Evolutionary conservation across 352 stramenopile genomes (phyloP), one percentile per base, ranked within the genome.

Genomic region (Hyaloperonospora brassicae): DNA sequence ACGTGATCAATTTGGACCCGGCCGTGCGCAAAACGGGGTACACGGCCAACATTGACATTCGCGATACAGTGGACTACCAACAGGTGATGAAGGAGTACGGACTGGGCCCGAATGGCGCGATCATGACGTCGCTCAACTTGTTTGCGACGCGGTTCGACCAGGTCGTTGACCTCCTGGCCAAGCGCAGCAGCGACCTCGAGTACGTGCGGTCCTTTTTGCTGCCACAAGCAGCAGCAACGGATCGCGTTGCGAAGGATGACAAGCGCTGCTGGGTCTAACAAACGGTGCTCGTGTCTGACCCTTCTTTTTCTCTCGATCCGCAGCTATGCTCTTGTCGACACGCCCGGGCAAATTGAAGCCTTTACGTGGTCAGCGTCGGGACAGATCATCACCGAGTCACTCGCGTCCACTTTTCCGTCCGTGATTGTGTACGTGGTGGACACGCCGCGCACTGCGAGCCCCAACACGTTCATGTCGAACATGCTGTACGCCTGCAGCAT

Each of bases 391-490:
- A 98, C 95, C 24, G 96, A 99, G 62, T 93, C 94, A 12, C 74
- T 99, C 4, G 95, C 96, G 14, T 94, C 91, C 11, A 87, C 95
- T 9, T 98, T 99, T 73, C 96, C 96, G 49, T 99, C 96, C 6
- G 83, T 98, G 42, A 81, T 99, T 24, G 81, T 97, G 3, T 99
- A 98, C 70, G 95, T 99, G 14, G 85, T 99, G 48, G 96, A 99
- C 70, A 99, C 96, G 14, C 95, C 96, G 22, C 93, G 96, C 53
- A 97, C 93, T 0, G 81, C 87, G 17, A 97, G 79, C 41, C 96
- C 96, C 12, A 97, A 97, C 61, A 99, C 97, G 14, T 99, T 99
- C 70, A 99, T 99, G 96, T 98, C 84, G 67, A 99, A 99, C 72
- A 99, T 99, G 97, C 79, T 99, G 7, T 99, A 99, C 68, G 95